Conservation (phyloP, 257 asterid species). For the Fraxinus pennsylvanica region DNA sequence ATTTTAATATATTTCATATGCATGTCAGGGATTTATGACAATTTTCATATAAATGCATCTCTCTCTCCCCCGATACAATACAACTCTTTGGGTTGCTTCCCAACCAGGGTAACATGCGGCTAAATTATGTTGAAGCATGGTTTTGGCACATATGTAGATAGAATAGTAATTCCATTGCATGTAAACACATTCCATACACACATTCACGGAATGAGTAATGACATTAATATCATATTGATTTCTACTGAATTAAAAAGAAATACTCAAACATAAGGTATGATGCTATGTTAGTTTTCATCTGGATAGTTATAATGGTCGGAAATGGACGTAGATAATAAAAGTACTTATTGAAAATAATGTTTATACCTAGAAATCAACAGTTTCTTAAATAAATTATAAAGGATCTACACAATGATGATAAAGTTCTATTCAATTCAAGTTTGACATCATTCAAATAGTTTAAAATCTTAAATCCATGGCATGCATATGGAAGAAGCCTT, state of each 20-base stretch:
- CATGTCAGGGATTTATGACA: too few relatives aligned
- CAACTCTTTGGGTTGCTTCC: not conserved
- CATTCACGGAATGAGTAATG: too few relatives aligned
- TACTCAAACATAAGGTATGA: too few relatives aligned
- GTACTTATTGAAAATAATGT: not conserved
- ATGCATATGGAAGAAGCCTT: not conserved
- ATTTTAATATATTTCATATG: too few relatives aligned
- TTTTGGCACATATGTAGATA: not conserved
- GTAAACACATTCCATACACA: not conserved
- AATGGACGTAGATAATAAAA: not conserved
- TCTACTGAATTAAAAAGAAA: too few relatives aligned
- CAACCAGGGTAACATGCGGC: not conserved
- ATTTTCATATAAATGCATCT: not conserved
- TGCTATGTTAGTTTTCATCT: too few relatives aligned
- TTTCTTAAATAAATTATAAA: too few relatives aligned
- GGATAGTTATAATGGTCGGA: not conserved
- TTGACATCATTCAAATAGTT: too few relatives aligned
- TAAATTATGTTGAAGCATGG: not conserved
- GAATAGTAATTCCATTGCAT: not conserved
- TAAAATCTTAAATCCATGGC: not conserved
- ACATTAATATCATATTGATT: too few relatives aligned
- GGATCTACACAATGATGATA: too few relatives aligned
- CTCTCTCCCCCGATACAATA: not conserved
- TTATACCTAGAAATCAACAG: too few relatives aligned
- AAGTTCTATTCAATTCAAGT: too few relatives aligned